These are phyloP conservation scores for Camellia japonica DNA, from an alignment of 148 eudicot genomes.

Conservation along the genomic window DNA sequence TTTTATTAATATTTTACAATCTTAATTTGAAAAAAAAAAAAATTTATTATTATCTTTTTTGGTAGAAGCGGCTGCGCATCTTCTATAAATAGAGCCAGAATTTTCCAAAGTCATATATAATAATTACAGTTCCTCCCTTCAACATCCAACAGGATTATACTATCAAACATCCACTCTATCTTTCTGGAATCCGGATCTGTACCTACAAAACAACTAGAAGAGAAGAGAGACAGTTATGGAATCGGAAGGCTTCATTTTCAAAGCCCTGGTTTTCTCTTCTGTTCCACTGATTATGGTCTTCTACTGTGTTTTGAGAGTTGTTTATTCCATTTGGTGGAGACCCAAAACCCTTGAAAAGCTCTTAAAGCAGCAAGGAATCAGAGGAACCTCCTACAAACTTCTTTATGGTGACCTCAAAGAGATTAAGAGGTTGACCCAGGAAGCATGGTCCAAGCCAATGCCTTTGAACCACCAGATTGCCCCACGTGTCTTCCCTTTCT, in stretches of 20 bases:
- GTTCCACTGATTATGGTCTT: not conserved
- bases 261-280: not conserved
- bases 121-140: too few relatives aligned
- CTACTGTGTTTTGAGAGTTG: conserved; percentile 18
- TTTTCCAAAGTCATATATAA: too few relatives aligned
- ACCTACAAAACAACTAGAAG: too few relatives aligned
- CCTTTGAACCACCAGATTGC: conserved; percentile 35
- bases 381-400: conserved; percentile 35
- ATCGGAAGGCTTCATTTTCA: not conserved
- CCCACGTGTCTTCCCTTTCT: conserved; percentile 44
- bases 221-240: not conserved
- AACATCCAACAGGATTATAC: too few relatives aligned
- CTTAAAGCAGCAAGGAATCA: conserved; percentile 32
- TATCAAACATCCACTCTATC: too few relatives aligned
- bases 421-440: conserved; percentile 22
- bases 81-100: too few relatives aligned
- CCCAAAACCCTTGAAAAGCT: conserved; percentile 32
- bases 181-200: too few relatives aligned
- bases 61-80: too few relatives aligned
- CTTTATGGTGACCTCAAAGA: conserved; percentile 42
- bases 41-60: too few relatives aligned
- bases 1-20: too few relatives aligned
- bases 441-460: conserved; percentile 45
- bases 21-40: too few relatives aligned
- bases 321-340: conserved; percentile 31